Evolutionary conservation across 1,284 basidiomycete species (phyloP), one percentile per base, ranked within the genome.

Genomic region (Sporisorium graminicola): DNA sequence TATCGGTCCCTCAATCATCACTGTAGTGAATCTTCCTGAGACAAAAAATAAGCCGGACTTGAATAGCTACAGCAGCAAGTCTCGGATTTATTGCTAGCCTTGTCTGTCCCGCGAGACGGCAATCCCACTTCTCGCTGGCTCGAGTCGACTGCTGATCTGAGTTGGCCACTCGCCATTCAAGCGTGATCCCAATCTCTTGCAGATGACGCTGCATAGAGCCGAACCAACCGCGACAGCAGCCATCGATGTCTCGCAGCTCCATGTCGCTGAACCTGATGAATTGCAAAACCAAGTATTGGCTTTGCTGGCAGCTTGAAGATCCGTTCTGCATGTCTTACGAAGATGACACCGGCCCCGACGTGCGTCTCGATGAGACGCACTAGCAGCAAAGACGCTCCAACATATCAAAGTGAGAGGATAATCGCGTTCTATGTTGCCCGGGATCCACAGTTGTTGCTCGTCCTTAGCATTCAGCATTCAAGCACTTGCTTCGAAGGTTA

Each of bases 331-430:
- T 18, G 18, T 49, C 27, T 31, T 29, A 49, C 14, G 1, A 49
- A 20, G 16, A 16, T 18, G 27, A 31, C n/a, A 18, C 31, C n/a
- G 22, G 20, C n/a, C 44, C 44, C 31, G 44, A 57, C 44, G 55
- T 57, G 55, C 55, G 44, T 57, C 55, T 37, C 55, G 55, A 57
- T 57, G 55, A 47, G 44, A 57, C 55, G 55, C 44, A 44, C 40
- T 37, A n/a, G 42, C 40, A 55, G 26, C n/a, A 37, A 31, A 5
- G 33, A 24, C 50, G 31, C n/a, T 27, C 46, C 24, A 27, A 16
- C n/a, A n/a, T n/a, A n/a, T n/a, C n/a, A n/a, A n/a, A n/a, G n/a
- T n/a, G n/a, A n/a, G n/a, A n/a, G n/a, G n/a, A n/a, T n/a, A n/a
- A n/a, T n/a, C n/a, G n/a, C n/a, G n/a, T n/a, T n/a, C n/a, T n/a